Conservation (phyloP, 495 filamentous ascomycete genomes). For the Daldinia grandis region DNA sequence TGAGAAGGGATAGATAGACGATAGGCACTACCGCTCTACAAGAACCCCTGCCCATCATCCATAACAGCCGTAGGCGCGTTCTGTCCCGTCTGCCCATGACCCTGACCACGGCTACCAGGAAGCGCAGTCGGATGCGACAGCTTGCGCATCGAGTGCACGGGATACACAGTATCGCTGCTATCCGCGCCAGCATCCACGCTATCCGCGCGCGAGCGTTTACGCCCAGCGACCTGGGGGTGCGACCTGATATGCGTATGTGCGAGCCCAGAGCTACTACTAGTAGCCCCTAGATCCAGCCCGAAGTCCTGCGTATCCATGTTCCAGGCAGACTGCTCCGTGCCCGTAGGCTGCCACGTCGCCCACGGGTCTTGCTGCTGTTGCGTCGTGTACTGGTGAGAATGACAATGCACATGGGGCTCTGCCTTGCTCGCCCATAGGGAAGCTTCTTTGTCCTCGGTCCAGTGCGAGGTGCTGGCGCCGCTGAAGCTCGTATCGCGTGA, state of each 20-base stretch:
- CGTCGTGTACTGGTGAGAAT: conserved; percentile 2
- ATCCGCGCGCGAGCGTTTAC: conserved; percentile 41
- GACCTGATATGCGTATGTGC: conserved; percentile 3
- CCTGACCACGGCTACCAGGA: not conserved
- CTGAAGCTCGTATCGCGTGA: conserved; percentile 28
- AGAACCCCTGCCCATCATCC: conserved; percentile 32
- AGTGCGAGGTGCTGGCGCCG: conserved; percentile 25
- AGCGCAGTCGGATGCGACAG: conserved; percentile 29
- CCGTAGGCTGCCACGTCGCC: conserved; percentile 22
- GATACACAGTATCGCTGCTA: conserved; percentile 34
- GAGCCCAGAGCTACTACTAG: conserved; percentile 5
- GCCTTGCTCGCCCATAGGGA: not conserved
- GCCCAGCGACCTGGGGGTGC: conserved; percentile 22
- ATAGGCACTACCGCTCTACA: not conserved
- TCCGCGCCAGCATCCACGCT: conserved; percentile 27
- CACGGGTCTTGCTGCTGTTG: conserved; percentile 20
- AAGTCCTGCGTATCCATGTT: conserved; percentile 31
- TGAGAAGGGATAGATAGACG: not conserved
- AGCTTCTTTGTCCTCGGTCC: conserved; percentile 16
- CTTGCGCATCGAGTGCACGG: conserved; percentile 43
- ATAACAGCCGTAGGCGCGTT: conserved; percentile 41
- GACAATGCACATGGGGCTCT: not conserved
- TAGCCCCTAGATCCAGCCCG: conserved; percentile 14
- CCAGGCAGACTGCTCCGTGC: conserved; percentile 8
- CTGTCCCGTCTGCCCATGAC: not conserved